phyloP scores from a whole-genome alignment of 805 yeast species.

The Torulaspora delbrueckii region DNA sequence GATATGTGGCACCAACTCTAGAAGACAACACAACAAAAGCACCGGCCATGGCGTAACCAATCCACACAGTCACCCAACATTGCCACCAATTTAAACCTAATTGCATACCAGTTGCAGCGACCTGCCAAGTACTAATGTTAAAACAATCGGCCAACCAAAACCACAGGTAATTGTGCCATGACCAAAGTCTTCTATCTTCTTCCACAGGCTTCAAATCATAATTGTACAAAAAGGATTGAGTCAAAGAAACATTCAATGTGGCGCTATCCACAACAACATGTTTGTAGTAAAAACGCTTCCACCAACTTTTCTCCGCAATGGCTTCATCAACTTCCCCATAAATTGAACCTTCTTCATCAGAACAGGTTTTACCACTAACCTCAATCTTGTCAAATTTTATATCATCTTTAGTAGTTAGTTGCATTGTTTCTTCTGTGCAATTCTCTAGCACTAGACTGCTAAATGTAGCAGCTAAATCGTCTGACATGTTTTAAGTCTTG shows the following conservation, averaged over 20 bases:
- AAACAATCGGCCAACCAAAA: conserved; percentile 90
- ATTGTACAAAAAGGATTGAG: conserved; percentile 66
- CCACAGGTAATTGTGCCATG: conserved; percentile 72
- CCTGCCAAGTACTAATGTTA: conserved; percentile 87
- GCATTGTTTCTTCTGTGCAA: neutral
- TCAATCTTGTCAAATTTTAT: conserved; percentile 8
- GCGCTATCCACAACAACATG: conserved; percentile 27
- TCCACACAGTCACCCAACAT: conserved; percentile 83
- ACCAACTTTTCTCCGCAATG: conserved; percentile 10
- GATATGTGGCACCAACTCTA: conserved; percentile 75
- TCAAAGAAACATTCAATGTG: conserved; percentile 41
- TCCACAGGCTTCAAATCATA: conserved; percentile 79
- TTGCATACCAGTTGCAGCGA: conserved; percentile 78
- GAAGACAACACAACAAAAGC: conserved; percentile 66
- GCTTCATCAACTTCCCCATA: conserved; percentile 6
- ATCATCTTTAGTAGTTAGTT: neutral
- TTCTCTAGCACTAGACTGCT: conserved; percentile 10
- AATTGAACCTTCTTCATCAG: conserved; percentile 6
- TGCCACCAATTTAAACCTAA: conserved; percentile 88
- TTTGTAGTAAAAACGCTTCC: conserved; percentile 25
- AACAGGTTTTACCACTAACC: conserved; percentile 1
- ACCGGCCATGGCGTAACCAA: conserved; percentile 72
- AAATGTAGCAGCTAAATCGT: conserved; percentile 19
- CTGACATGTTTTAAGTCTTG: conserved; percentile 2
- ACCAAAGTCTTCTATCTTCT: conserved; percentile 70